Evolutionary conservation across 306 rosid genomes (phyloP), one percentile per base, ranked within the genome.

Genomic region (Clitoria ternatea): DNA sequence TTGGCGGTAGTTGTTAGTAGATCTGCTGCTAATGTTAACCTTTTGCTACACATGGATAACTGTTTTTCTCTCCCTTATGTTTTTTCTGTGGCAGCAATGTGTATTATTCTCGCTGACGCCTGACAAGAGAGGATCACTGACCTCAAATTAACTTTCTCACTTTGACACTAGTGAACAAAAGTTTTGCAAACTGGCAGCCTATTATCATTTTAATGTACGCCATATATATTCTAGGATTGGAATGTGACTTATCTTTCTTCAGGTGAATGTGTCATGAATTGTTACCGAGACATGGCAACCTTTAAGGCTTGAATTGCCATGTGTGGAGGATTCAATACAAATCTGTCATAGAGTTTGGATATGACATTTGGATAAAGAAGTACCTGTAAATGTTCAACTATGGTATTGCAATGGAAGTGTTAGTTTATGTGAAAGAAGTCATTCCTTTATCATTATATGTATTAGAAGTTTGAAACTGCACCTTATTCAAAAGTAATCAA

Each of bases 1-100:
- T 87, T 73, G 86, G 85, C 81, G 81, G 22, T 78, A 70, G 73
- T 68, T 70, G 55, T 78, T 75, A 11, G 59, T 80, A 83, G 97
- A 83, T 61, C 7, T 55, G 80, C 61, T 65, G 73, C 79, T 68
- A 45, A 1, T 63, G 54, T 60, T 74, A 82, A 80, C 60, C 52
- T 79, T 82, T 48, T 77, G 67, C 27, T 78, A 61, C 44, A 61
- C 77, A 62, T 86, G 81, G 91, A 53, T 75, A 30, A 30, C 66
- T 52, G 15, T 60, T 18, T 35, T 29, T 37, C 54, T 61, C 55
- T 40, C 53, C 76, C 18, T 33, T 60, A 2, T 63, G 39, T 44
- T 44, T 40, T 74, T 57, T 55, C 76, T 73, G 64, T 80, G 68
- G 85, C 78, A 48, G 69, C 77, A 74, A 72, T 75, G 72, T 83